Evolutionary conservation across 306 rosid species (phyloP).

Genomic region (Citrullus colocynthis): DNA sequence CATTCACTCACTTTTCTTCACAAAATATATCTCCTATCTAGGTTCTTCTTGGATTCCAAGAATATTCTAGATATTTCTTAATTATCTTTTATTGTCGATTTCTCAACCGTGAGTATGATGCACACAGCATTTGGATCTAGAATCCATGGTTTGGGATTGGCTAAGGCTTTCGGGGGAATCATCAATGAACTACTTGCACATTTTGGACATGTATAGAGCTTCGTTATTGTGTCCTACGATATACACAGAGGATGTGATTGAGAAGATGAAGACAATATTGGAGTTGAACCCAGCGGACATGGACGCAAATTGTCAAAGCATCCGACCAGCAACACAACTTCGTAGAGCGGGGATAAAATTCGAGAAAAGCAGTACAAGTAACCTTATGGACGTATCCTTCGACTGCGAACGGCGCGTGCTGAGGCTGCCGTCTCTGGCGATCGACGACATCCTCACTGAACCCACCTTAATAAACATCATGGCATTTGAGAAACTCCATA

Average conservation of each 20-base stretch:
- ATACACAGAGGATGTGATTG: no score
- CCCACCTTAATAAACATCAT: slow-evolving; percentile 27
- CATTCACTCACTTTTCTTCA: no score
- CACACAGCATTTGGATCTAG: no score
- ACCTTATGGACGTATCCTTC: slow-evolving; percentile 31
- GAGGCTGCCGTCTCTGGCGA: slow-evolving; percentile 12
- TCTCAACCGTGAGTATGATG: no score
- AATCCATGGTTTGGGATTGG: no score
- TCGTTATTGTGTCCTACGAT: background rate
- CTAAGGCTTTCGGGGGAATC: no score
- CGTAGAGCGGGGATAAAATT: slow-evolving; percentile 31
- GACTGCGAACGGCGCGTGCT: slow-evolving; percentile 8
- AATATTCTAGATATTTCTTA: no score
- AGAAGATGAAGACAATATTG: no score
- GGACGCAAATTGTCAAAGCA: background rate
- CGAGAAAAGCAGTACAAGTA: slow-evolving; percentile 12
- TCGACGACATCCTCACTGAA: slow-evolving; percentile 24
- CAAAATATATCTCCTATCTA: no score
- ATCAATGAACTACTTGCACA: slow-evolving; percentile 20
- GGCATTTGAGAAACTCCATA: slow-evolving; percentile 38
- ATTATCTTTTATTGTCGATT: no score
- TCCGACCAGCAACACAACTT: slow-evolving; percentile 31
- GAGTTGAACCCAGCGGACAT: no score
- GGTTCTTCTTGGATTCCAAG: no score
- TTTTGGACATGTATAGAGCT: slow-evolving; percentile 23